Conservation (phyloP, 2,329 filamentous ascomycete genomes). For the Aspergillus ibericus region DNA sequence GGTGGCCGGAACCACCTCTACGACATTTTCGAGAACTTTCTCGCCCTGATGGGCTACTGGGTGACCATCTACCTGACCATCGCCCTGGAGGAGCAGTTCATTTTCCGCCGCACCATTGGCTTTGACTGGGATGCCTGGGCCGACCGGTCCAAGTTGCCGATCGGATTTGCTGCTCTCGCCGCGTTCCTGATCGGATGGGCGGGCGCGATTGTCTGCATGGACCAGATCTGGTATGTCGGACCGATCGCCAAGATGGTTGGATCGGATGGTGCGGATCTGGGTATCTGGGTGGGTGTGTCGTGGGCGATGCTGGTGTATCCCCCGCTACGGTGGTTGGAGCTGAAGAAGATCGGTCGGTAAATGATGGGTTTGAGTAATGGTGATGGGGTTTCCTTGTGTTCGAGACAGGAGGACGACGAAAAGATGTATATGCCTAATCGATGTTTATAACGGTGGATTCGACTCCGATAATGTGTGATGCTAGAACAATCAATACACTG, state of each 20-base stretch:
- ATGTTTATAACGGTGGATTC: not conserved
- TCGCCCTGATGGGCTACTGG: conserved; percentile 45
- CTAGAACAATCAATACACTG: not conserved
- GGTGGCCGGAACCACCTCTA: conserved; percentile 38
- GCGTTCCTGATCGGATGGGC: conserved; percentile 32
- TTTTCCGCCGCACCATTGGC: conserved; percentile 39
- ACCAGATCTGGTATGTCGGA: conserved; percentile 33
- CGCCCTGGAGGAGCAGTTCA: conserved; percentile 37
- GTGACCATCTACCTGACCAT: conserved; percentile 38
- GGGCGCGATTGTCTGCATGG: conserved; percentile 32
- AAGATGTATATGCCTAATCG: not conserved
- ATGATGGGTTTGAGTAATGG: not conserved
- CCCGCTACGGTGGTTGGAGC: conserved; percentile 27
- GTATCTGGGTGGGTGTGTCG: conserved; percentile 25
- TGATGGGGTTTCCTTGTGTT: not conserved
- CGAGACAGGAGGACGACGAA: not conserved
- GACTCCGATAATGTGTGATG: not conserved
- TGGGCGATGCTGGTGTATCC: conserved; percentile 29
- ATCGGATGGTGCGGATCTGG: conserved; percentile 17
- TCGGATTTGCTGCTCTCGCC: conserved; percentile 37
- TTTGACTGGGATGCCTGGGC: conserved; percentile 40
- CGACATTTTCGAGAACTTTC: conserved; percentile 41
- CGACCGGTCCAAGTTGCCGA: conserved; percentile 31
- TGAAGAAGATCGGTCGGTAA: conserved; percentile 19
- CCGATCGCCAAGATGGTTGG: conserved; percentile 34